Percentiles rank a stretch among this genome's conserved stretches.
Conservation (phyloP, 1,284 basidiomycete species). For the Agroathelia rolfsii region DNA sequence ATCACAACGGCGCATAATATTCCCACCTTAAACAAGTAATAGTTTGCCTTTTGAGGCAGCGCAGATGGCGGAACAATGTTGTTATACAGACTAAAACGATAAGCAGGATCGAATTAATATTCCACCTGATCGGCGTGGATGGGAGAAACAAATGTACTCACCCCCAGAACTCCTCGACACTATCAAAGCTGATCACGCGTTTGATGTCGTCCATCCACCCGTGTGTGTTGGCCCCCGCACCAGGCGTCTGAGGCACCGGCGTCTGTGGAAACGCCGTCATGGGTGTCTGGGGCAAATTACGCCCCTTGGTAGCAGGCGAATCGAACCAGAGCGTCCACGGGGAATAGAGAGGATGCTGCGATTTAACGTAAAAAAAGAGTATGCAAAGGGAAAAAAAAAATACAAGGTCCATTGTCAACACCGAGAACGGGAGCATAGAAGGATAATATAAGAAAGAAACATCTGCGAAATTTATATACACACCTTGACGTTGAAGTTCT, state of each 20-base stretch:
- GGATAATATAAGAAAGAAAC: slow-evolving; percentile 1
- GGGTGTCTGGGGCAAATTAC: slow-evolving; percentile 80
- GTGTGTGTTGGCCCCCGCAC: slow-evolving; percentile 52
- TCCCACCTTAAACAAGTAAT: slow-evolving; percentile 92
- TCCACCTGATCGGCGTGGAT: slow-evolving; percentile 10
- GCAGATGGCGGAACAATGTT: slow-evolving; percentile 96
- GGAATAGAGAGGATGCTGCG: slow-evolving; percentile 83
- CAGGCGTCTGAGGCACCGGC: slow-evolving; percentile 56
- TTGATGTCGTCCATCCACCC: slow-evolving; percentile 98
- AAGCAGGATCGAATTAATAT: slow-evolving; percentile 11
- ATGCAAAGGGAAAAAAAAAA: slow-evolving; percentile 2
- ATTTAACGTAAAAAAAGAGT: slow-evolving; percentile 9
- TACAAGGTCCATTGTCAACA: slow-evolving; percentile 4
- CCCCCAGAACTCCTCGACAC: slow-evolving; percentile 98
- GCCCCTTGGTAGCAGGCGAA: slow-evolving; percentile 81
- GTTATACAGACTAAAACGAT: slow-evolving; percentile 71
- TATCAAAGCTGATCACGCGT: slow-evolving; percentile 86
- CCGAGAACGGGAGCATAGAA: neutral
- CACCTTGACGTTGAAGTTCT: slow-evolving; percentile 88
- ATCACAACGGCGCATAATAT: neutral
- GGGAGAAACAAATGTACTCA: slow-evolving; percentile 26
- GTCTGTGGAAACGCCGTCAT: slow-evolving; percentile 71
- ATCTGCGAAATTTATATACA: slow-evolving; percentile 12
- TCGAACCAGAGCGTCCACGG: slow-evolving; percentile 98
- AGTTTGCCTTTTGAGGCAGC: slow-evolving; percentile 93